Base-by-base conservation (phyloP, 768 basidiomycete genomes). In the Coprinopsis strossmayeri region DNA sequence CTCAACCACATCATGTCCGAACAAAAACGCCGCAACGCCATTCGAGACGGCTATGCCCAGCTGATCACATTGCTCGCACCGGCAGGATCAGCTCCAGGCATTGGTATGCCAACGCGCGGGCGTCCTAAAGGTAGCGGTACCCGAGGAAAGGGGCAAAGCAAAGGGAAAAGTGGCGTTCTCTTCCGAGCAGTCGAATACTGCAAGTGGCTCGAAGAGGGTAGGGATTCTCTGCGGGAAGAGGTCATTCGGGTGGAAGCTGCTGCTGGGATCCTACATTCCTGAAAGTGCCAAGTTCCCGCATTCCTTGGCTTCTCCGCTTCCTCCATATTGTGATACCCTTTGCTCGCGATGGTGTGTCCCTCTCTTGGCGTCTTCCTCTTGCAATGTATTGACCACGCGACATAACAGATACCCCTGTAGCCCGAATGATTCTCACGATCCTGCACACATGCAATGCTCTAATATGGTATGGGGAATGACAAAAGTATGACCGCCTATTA, bases 1-100 rank as follows among this genome's bases (percentile, higher is more conserved):
- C 77, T 90, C 13, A 92, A 93, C 62, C 91, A 95, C 69, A 93
- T 95, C 72, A 83, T 91, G 78, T 91, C 89, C 5, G 92, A 95
- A 62, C 91, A 95, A 67, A 90, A 90, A 59, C 87, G 92, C 5
- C 81, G 92, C 9, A 94, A 94, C 59, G 87, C 88, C 44, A 95
- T 95, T 56, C 82, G 89, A 34, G 84, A 89, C 53, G 91, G 91
- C 34, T 95, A 93, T 65, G 82, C 88, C 1, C 88, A 91, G 60
- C 69, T 95, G 34, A 91, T 91, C 26, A 68, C 82, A 0, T 70
- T 95, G 20, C 81, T 94, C 46, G 81, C 88, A 0, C 87, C 89
- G n/a, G 83, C 81, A 3, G 88, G 87, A 3, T 66, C 71, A 20
- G 72, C 81, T 1, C 78, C 84, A 43, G 73, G 77, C 0, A 78